These are phyloP conservation scores for Saitoella complicata DNA, from an alignment of 805 yeast species.

Conservation along the genomic window DNA sequence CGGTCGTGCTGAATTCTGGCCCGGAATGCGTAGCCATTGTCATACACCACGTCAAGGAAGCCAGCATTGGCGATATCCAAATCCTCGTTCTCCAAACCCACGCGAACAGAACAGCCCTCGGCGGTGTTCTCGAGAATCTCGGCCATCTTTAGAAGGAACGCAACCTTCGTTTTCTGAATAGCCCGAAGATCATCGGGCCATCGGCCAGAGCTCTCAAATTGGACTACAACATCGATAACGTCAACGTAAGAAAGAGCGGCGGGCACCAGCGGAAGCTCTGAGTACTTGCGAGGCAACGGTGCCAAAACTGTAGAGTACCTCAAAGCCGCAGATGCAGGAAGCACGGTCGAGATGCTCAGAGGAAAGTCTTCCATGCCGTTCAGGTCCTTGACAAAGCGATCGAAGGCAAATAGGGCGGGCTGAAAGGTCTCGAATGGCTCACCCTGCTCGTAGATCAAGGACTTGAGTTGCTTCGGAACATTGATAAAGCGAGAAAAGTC, in stretches of 20 bases:
- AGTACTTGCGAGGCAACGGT: slow-evolving; percentile 47
- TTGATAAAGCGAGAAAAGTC: slow-evolving; percentile 27
- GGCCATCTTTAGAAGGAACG: slow-evolving; percentile 61
- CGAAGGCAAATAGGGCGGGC: slow-evolving; percentile 29
- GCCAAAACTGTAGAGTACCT: slow-evolving; percentile 60
- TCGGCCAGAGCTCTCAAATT: slow-evolving; percentile 73
- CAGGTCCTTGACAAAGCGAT: slow-evolving; percentile 32
- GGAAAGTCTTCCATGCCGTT: slow-evolving; percentile 42
- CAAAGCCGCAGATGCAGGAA: slow-evolving; percentile 58
- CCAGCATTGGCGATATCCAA: slow-evolving; percentile 24
- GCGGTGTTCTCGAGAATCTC: slow-evolving; percentile 29
- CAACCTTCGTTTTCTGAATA: slow-evolving; percentile 77
- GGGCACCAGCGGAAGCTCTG: not conserved
- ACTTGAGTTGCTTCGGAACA: not conserved
- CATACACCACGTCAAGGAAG: slow-evolving; percentile 51
- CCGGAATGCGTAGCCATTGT: slow-evolving; percentile 80
- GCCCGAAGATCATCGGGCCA: slow-evolving; percentile 93
- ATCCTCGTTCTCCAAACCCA: slow-evolving; percentile 43
- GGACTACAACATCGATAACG: slow-evolving; percentile 63
- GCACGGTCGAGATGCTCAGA: slow-evolving; percentile 48
- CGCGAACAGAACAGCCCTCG: slow-evolving; percentile 38
- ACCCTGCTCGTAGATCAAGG: slow-evolving; percentile 1
- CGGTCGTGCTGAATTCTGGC: slow-evolving; percentile 66
- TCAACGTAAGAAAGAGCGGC: slow-evolving; percentile 13
- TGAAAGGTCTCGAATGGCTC: slow-evolving; percentile 14